Evolutionary conservation across 2,329 filamentous ascomycete genomes (phyloP), one percentile per base, ranked within the genome.

Genomic region (Mycosphaerella arachidis): DNA sequence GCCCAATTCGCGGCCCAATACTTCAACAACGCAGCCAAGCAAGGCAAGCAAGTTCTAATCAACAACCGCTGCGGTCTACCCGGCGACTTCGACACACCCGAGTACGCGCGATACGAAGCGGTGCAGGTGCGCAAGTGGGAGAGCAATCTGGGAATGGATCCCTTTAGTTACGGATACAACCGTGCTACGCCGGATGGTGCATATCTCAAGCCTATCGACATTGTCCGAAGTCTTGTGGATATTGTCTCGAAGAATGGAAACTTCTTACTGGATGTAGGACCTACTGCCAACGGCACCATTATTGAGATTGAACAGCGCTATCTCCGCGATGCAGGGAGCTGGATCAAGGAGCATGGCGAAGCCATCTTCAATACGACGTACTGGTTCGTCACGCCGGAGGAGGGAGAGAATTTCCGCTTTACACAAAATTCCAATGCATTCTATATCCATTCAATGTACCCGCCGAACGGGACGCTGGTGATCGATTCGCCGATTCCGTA

Each of bases 21-120:
- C 72, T 80, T 75, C 70, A 80, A 81, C 61, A 57, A 57, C n/a
- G 73, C 71, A 5, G 73, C 72, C 0, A 61, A 64, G 0, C 62
- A 77, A 20, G 75, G 77, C 48, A 75, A 78, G 0, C 78, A 84
- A 66, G 82, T 85, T 1, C 71, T 78, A 1, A 80, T 85, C 66
- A 84, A 86, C 71, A 77, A 77, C 50, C 80, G 84, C 7, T 86
- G 84, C 68, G 84, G 84, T 3, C 70, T 83, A 0, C 74, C 80
- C 0, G 77, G 78, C 12, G 83, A 86, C 72, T 86, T 85, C 64
- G 83, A 86, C 68, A 86, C 83, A 1, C 84, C 84, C 0, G 84
- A 86, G 68, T 86, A 86, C 67, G 73, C 75, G 30, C 76, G 75
- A 7, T 84, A 81, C 67, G 72, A 75, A 2, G 75, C 78, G 3